phyloP scores from a whole-genome alignment of 441 rosid genomes.

The Lagerstroemia fauriei region DNA sequence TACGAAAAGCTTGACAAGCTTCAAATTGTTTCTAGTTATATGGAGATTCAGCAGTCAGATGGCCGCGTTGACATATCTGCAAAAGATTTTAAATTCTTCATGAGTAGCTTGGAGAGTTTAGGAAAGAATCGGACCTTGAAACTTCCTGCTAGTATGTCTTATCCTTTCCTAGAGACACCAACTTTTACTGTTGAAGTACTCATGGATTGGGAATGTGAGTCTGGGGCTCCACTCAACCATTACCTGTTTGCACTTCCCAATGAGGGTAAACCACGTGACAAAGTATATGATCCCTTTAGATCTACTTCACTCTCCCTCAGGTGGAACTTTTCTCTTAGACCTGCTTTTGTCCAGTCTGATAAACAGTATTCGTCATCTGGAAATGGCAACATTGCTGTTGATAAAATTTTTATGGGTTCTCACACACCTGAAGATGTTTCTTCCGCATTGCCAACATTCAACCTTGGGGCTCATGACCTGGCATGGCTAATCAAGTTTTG shows the following conservation, averaged over 20 bases:
- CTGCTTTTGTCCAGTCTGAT: slow-evolving; percentile 40
- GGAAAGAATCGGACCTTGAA: slow-evolving; percentile 63
- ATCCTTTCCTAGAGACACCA: slow-evolving; percentile 77
- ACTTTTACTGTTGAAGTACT: slow-evolving; percentile 75
- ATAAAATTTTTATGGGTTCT: slow-evolving; percentile 33
- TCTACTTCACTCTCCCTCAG: slow-evolving; percentile 90
- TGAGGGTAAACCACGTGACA: slow-evolving; percentile 83
- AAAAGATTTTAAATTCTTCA: slow-evolving; percentile 72
- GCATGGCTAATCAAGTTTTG: slow-evolving; percentile 93
- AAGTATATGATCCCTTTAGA: slow-evolving; percentile 90
- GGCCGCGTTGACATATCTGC: slow-evolving; percentile 72
- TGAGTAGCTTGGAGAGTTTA: slow-evolving; percentile 93
- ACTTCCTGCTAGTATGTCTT: slow-evolving; percentile 54
- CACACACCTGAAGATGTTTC: slow-evolving; percentile 49
- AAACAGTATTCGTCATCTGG: slow-evolving; percentile 47
- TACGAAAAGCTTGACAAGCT: slow-evolving; percentile 92
- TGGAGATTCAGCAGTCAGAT: slow-evolving; percentile 94
- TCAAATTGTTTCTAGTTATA: slow-evolving; percentile 59
- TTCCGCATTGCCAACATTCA: slow-evolving; percentile 59
- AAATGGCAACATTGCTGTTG: slow-evolving; percentile 33
- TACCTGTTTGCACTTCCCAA: slow-evolving; percentile 82
- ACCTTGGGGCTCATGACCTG: slow-evolving; percentile 91
- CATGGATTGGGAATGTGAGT: slow-evolving; percentile 95
- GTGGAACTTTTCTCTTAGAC: slow-evolving; percentile 85
- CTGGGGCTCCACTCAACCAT: slow-evolving; percentile 91